These are phyloP conservation scores for Ogataea parapolymorpha DNA, from an alignment of 805 yeast species.

Conservation along the genomic window DNA sequence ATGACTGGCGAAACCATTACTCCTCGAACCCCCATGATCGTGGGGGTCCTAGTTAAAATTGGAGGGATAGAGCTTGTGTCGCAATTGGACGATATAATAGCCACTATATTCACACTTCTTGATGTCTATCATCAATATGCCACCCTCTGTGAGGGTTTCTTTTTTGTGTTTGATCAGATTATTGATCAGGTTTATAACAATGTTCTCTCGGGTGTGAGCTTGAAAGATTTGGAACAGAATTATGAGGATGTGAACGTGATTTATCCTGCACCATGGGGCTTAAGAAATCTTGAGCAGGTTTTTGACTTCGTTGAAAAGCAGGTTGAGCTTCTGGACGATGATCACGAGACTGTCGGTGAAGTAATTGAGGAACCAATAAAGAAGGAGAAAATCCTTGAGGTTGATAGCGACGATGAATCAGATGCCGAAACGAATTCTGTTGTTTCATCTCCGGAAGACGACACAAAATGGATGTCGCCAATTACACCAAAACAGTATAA, in stretches of 20 bases:
- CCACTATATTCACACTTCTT: slow-evolving; percentile 66
- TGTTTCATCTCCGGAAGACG: slow-evolving; percentile 25
- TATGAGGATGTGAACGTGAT: slow-evolving; percentile 25
- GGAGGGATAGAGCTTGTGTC: slow-evolving; percentile 65
- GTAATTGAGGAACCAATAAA: slow-evolving; percentile 18
- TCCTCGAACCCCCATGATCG: slow-evolving; percentile 67
- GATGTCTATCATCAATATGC: slow-evolving; percentile 86
- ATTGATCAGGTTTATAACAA: slow-evolving; percentile 42
- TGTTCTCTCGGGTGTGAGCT: slow-evolving; percentile 34
- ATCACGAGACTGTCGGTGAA: slow-evolving; percentile 17
- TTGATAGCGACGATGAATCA: slow-evolving; percentile 37
- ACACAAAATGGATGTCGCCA: slow-evolving; percentile 60
- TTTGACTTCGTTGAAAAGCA: slow-evolving; percentile 40
- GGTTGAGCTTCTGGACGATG: slow-evolving; percentile 23
- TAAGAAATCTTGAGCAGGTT: slow-evolving; percentile 43
- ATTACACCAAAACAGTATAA: slow-evolving; percentile 60
- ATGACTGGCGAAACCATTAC: slow-evolving; percentile 69
- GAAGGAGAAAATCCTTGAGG: slow-evolving; percentile 25
- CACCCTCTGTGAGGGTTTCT: slow-evolving; percentile 67
- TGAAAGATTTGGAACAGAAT: slow-evolving; percentile 13
- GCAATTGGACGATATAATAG: slow-evolving; percentile 67
- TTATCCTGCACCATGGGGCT: slow-evolving; percentile 58
- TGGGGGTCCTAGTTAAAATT: slow-evolving; percentile 64
- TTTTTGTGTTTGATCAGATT: slow-evolving; percentile 63
- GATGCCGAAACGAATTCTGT: slow-evolving; percentile 34